Percentiles rank a stretch among this genome's conserved stretches.
Conservation (phyloP, 768 basidiomycete species). For the Pisolithus tinctorius region DNA sequence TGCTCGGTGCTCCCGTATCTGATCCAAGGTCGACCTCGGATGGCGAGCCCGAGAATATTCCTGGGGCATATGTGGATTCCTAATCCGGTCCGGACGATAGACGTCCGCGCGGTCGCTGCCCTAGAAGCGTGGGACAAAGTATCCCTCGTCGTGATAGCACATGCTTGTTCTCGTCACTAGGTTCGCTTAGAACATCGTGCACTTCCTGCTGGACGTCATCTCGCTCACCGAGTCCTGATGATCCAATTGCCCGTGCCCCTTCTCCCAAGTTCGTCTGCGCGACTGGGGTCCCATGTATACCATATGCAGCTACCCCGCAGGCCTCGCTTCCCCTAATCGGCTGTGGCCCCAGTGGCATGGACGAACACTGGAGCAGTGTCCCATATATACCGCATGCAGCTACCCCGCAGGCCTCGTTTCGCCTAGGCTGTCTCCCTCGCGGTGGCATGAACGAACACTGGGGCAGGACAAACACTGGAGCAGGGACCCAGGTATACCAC, state of each 20-base stretch:
- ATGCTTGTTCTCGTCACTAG: constrained; percentile 39
- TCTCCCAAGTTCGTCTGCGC: constrained; percentile 25
- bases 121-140: constrained; percentile 1
- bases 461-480: no score
- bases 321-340: not conserved
- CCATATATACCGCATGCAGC: no score
- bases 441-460: no score
- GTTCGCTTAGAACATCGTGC: constrained; percentile 38
- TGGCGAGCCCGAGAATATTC: constrained; percentile 2
- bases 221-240: constrained; percentile 18
- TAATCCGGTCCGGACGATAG: constrained; percentile 4
- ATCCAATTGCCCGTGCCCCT: constrained; percentile 22
- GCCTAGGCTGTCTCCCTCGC: no score
- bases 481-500: no score
- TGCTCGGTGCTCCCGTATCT: constrained; percentile 4
- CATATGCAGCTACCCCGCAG: not conserved
- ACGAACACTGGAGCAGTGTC: no score
- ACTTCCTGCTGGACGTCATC: constrained; percentile 29
- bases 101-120: constrained; percentile 2
- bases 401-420: not conserved
- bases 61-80: constrained; percentile 15
- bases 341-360: no score
- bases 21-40: not conserved
- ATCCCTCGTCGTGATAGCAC: constrained; percentile 22
- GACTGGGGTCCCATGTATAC: constrained; percentile 5